Conservation (phyloP, 805 yeast genomes). For the Nakazawaea pomicola region DNA sequence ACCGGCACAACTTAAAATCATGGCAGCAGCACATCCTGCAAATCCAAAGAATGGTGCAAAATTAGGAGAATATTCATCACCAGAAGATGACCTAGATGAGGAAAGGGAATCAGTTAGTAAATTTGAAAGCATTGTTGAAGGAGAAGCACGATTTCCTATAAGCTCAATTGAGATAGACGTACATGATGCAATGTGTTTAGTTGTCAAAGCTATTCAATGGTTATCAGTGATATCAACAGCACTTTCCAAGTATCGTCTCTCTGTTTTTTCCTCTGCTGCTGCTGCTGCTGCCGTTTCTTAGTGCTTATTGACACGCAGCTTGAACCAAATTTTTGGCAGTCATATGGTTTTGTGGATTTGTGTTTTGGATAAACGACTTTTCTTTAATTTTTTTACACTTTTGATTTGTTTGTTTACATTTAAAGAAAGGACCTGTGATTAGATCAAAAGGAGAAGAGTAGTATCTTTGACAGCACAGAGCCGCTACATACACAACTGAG, state of each 20-base stretch:
- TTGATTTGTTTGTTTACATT: not conserved
- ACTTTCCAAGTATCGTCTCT: too few relatives aligned
- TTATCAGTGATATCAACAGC: too few relatives aligned
- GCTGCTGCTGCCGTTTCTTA: too few relatives aligned
- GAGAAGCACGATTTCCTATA: too few relatives aligned
- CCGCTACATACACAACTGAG: too few relatives aligned
- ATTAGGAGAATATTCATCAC: slow-evolving; percentile 72
- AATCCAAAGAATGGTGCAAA: slow-evolving; percentile 97
- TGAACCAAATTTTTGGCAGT: not conserved
- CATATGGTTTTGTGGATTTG: too few relatives aligned
- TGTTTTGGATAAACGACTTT: not conserved
- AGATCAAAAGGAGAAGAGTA: not conserved
- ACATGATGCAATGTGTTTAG: too few relatives aligned
- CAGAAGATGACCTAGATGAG: slow-evolving; percentile 15
- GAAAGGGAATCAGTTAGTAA: not conserved
- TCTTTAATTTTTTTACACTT: not conserved
- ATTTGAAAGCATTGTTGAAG: too few relatives aligned
- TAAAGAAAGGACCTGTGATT: not conserved
- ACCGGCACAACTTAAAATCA: slow-evolving; percentile 90
- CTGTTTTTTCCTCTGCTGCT: too few relatives aligned
- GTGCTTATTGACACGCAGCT: not conserved
- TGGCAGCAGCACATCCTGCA: slow-evolving; percentile 94
- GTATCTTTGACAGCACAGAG: too few relatives aligned
- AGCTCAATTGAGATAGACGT: too few relatives aligned
- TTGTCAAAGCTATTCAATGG: too few relatives aligned